Evolutionary conservation across 148 eudicot genomes (phyloP), one percentile per base, ranked within the genome.

Genomic region (Spergularia marina): DNA sequence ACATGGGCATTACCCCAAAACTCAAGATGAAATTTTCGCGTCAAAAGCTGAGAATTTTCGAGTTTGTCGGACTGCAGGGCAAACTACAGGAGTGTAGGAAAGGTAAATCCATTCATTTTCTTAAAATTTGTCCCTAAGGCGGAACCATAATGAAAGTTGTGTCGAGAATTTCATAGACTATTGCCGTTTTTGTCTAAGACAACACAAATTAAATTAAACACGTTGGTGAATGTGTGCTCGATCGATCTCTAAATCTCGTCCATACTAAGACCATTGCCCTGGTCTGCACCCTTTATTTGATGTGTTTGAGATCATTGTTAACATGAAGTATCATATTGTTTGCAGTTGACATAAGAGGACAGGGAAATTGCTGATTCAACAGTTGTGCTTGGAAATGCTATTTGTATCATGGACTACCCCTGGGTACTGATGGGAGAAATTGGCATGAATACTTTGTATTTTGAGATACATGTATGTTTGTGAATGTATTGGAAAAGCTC

Each of bases 41-140:
- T 47, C 78, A 59, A 77, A 67, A 6, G 44, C 64, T 9, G 65
- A 78, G 63, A 65, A 68, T 68, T 39, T 30, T 53, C 74, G 67
- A 23, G 65, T 44, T 62, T 55, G 49, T 53, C 73, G 70, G 75
- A 57, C 52, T 62, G 64, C 51, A 14, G 36, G 30, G 61, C 12
- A 12, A 23, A 77, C 12, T 53, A 58, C 56, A 36, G 63, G 54
- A 39, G 39, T 41, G 7, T 72, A 44, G 49, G 36, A 30, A 30
- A 44, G 49, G 49, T 44, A 44, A 6, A 44, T 4, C 7, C 10
- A 0, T 9, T 44, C 49, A 6, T 44, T 44, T 44, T 9, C 36
- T 30, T 30, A 30, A 0, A 30, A 2, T 30, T 30, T 30, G 4
- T 30, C 36, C 36, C 2, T 30, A 30, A 0, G 49, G 49, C 7